These are phyloP conservation scores for Elasticomyces elasticus DNA, from an alignment of 495 filamentous ascomycete species.

Conservation along the genomic window DNA sequence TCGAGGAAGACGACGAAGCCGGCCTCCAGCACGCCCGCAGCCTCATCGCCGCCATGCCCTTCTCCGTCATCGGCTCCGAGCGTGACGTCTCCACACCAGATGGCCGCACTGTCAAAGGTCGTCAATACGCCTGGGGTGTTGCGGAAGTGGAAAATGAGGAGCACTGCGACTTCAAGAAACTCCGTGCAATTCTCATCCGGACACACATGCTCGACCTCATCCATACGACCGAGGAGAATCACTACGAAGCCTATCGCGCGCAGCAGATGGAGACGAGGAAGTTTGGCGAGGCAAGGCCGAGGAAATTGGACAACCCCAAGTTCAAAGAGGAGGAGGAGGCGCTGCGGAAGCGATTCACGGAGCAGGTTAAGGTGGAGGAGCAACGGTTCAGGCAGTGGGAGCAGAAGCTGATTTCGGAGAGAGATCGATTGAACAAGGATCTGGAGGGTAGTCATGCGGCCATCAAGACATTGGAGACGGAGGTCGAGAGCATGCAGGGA, in stretches of 20 bases:
- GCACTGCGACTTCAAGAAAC: constrained; percentile 99
- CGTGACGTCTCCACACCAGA: constrained; percentile 97
- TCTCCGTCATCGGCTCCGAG: constrained; percentile 96
- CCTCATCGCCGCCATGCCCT: constrained; percentile 94
- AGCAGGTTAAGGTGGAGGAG: constrained; percentile 99
- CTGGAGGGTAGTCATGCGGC: constrained; percentile 90
- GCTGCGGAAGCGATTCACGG: constrained; percentile 95
- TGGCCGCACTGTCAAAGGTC: constrained; percentile 92
- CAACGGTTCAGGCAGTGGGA: constrained; percentile 98
- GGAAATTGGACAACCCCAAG: constrained; percentile 99
- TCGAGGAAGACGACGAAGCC: constrained; percentile 96
- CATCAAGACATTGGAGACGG: constrained; percentile 90
- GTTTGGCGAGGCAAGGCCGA: constrained; percentile 91
- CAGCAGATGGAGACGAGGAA: constrained; percentile 99
- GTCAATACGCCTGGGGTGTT: constrained; percentile 98
- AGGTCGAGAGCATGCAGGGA: constrained; percentile 89
- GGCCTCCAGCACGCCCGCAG: constrained; percentile 87
- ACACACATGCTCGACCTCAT: constrained; percentile 99
- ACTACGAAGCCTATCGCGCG: constrained; percentile 98
- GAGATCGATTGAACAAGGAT: constrained; percentile 98
- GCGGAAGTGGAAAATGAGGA: constrained; percentile 99
- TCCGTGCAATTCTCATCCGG: constrained; percentile 94
- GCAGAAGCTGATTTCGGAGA: constrained; percentile 97
- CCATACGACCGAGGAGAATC: constrained; percentile 96
- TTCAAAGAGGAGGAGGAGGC: constrained; percentile 99